Conservation (phyloP, 352 stramenopile species). For the Pythium dissotocum region DNA sequence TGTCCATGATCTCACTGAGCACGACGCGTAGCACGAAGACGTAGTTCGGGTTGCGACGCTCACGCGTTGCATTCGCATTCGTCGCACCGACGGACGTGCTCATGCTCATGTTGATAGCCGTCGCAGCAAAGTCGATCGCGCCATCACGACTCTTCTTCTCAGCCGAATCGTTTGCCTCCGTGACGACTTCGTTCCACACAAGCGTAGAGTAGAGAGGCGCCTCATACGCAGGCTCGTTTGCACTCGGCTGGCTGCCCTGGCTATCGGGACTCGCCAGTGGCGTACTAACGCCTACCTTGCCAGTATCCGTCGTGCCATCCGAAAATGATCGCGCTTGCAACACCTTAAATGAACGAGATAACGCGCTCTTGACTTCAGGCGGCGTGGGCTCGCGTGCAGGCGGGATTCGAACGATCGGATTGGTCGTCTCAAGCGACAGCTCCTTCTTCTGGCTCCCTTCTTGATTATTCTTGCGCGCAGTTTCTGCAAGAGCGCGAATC, state of each 20-base stretch:
- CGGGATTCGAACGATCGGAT: conserved; percentile 77
- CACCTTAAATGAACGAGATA: conserved; percentile 75
- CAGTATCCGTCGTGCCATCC: conserved; percentile 45
- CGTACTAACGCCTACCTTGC: conserved; percentile 35
- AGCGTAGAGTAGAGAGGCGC: conserved; percentile 54
- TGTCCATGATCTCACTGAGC: conserved; percentile 87
- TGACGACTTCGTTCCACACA: conserved; percentile 70
- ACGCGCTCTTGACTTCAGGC: conserved; percentile 66
- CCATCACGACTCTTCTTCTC: conserved; percentile 67
- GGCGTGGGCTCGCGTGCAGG: conserved; percentile 69
- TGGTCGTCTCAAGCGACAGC: conserved; percentile 66
- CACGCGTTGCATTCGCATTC: conserved; percentile 73
- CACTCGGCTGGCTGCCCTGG: conserved; percentile 43
- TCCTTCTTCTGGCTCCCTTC: conserved; percentile 81
- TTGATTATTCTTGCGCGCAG: conserved; percentile 76
- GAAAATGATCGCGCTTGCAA: conserved; percentile 62
- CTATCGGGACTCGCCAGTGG: conserved; percentile 69
- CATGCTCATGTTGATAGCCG: conserved; percentile 86
- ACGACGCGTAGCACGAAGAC: conserved; percentile 85
- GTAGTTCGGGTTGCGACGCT: conserved; percentile 81
- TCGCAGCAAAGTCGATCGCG: conserved; percentile 69
- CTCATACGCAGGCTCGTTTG: conserved; percentile 46
- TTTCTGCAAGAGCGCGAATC: conserved; percentile 73
- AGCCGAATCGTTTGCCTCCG: conserved; percentile 48
- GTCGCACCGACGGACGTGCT: conserved; percentile 62